Conservation (phyloP, 2,329 filamentous ascomycete species). For the Berkeleyomyces basicola region DNA sequence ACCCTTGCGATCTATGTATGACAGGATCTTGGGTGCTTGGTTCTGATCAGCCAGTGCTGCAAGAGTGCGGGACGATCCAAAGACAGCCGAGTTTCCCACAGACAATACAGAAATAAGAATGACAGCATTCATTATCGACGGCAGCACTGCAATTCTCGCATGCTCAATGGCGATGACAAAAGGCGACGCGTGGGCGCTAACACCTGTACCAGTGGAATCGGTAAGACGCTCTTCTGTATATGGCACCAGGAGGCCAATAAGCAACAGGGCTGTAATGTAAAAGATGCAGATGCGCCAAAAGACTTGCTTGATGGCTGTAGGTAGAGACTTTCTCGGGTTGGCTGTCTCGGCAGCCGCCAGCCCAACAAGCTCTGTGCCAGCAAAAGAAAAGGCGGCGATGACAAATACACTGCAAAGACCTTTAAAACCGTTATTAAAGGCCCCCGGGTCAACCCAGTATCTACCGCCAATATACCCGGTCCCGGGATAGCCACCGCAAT, state of each 20-base stretch:
- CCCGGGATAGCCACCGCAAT: conserved; percentile 60
- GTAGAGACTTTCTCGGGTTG: conserved; percentile 67
- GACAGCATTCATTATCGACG: conserved; percentile 86
- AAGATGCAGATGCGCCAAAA: conserved; percentile 90
- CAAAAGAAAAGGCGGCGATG: conserved; percentile 59
- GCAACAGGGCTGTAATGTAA: conserved; percentile 65
- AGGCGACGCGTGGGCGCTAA: conserved; percentile 61
- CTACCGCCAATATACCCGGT: conserved; percentile 64
- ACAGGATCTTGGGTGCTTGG: conserved; percentile 60
- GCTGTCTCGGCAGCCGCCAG: conserved; percentile 62
- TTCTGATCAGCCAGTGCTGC: conserved; percentile 78
- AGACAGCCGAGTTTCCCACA: conserved; percentile 82
- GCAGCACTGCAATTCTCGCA: conserved; percentile 64
- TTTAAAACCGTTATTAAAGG: conserved; percentile 70
- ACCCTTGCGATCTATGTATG: conserved; percentile 69
- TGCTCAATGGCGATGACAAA: conserved; percentile 87
- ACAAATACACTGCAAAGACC: conserved; percentile 67
- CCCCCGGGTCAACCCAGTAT: conserved; percentile 67
- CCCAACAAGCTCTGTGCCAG: conserved; percentile 60
- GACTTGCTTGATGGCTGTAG: conserved; percentile 79
- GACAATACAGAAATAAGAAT: conserved; percentile 82
- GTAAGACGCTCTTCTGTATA: conserved; percentile 34
- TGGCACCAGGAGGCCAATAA: conserved; percentile 70
- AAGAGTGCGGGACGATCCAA: conserved; percentile 78
- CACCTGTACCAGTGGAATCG: conserved; percentile 25